These are phyloP conservation scores for Aspergillus indologenus DNA, from an alignment of 495 filamentous ascomycete species.

Conservation along the genomic window DNA sequence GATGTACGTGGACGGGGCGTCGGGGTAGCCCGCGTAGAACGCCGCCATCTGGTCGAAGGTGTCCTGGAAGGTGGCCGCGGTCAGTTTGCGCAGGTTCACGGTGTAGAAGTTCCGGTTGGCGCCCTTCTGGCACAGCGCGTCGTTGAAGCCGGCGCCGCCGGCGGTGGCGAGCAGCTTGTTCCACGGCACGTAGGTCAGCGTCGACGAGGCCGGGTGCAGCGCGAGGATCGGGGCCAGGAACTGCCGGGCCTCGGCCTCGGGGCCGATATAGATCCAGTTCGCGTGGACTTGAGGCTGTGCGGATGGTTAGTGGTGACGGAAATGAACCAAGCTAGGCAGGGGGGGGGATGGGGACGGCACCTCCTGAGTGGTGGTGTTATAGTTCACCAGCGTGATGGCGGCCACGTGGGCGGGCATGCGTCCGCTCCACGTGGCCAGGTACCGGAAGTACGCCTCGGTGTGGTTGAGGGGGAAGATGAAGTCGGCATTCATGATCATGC, in stretches of 20 bases:
- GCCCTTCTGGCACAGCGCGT: neutral
- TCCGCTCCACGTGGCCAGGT: neutral
- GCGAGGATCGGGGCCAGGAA: neutral
- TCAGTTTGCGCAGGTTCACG: neutral
- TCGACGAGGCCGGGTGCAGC: neutral
- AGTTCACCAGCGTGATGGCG: neutral
- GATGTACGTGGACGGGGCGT: neutral
- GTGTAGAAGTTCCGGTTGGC: neutral
- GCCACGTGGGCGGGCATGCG: neutral
- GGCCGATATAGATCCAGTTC: slow-evolving; percentile 4
- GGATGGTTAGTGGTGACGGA: neutral
- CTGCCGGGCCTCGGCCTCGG: neutral
- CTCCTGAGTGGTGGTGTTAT: neutral
- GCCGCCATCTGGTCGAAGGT: neutral
- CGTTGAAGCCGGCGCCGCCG: neutral
- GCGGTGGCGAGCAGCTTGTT: neutral
- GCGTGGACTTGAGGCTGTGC: neutral
- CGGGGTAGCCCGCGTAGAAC: neutral
- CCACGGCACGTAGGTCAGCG: slow-evolving; percentile 1
- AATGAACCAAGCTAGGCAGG: neutral
- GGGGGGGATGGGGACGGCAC: neutral
- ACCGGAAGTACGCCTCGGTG: neutral
- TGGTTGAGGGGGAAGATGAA: slow-evolving; percentile 22
- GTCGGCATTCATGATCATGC: slow-evolving; percentile 42
- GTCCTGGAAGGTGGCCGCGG: neutral